Percentiles rank a stretch among this genome's conserved stretches.
Conservation (phyloP, 768 basidiomycete species). For the Clavaria fumosa region DNA sequence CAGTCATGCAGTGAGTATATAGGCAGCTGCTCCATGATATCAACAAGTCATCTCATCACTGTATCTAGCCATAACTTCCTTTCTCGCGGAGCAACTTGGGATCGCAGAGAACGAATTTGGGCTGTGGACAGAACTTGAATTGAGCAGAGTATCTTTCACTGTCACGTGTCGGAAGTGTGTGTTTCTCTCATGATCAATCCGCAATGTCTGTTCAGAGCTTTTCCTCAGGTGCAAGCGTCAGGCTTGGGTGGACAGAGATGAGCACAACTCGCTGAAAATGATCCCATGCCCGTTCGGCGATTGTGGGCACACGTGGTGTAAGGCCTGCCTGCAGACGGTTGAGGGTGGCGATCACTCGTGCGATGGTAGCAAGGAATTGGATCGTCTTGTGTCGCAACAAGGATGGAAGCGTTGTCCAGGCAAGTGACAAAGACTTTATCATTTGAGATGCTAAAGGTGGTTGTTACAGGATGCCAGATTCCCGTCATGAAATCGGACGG, state of each 20-base stretch:
- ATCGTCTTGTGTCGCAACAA: slow-evolving; percentile 31
- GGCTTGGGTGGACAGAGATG: slow-evolving; percentile 33
- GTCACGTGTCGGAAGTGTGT: slow-evolving; percentile 37
- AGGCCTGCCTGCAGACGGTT: slow-evolving; percentile 33
- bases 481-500: slow-evolving; percentile 35
- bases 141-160: slow-evolving; percentile 28
- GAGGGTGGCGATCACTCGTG: slow-evolving; percentile 35
- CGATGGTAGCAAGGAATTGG: slow-evolving; percentile 40
- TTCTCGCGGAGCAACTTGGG: slow-evolving; percentile 27
- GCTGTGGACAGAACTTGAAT: slow-evolving; percentile 28
- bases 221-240: slow-evolving; percentile 33
- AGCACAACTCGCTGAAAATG: slow-evolving; percentile 24
- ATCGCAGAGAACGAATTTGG: slow-evolving; percentile 27
- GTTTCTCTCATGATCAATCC: neutral
- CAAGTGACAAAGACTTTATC: slow-evolving; percentile 10
- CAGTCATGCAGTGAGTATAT: slow-evolving; percentile 16
- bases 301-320: slow-evolving; percentile 46
- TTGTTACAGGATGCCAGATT: slow-evolving; percentile 25
- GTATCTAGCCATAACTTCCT: slow-evolving; percentile 22
- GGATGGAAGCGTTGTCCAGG: slow-evolving; percentile 58
- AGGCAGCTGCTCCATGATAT: slow-evolving; percentile 22
- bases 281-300: slow-evolving; percentile 33
- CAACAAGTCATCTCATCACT: slow-evolving; percentile 8
- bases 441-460: neutral
- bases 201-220: neutral